Base-by-base conservation (phyloP, 2,329 filamentous ascomycete genomes). In the Colletotrichum musicola region DNA sequence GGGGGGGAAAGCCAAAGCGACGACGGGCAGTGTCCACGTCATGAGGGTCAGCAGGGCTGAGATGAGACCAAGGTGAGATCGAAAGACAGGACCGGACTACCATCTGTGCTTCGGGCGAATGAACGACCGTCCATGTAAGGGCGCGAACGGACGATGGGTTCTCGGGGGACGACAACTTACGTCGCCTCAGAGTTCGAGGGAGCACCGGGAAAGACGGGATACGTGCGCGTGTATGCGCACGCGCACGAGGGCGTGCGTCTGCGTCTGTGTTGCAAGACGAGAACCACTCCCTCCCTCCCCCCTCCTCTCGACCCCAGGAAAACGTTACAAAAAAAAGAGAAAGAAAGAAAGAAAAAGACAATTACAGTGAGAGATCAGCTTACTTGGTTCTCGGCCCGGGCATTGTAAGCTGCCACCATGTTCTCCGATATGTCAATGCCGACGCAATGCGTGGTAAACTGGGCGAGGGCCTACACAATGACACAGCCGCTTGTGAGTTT, bases 341-440 rank as follows among this genome's bases (percentile, higher is more conserved):
- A 35, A 47, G n/a, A 47, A 14, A 35, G 30, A 7, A 10, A 35
- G 30, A 14, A 3, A 30, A 44, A 13, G 25, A 16, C 9, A 20
- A 10, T 16, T 6, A 4, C 16, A 13, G 73, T 10, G 30, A 10
- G 30, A 35, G 30, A 35, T 35, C 40, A 42, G 40, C 78, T 66
- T 71, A 86, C 85, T 78, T 89, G 84, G 69, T 86, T 85, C 42
- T 79, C 76, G 20, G 88, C 89, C 27, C 86, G 83, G 12, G 81
- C 78, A 75, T 94, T 94, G 81, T 91, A 95, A 6, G 84, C 82
- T 0, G 82, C 80, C 5, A 93, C 86, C 92, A 94, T 94, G 69
- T 88, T 88, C 70, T 89, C 85, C 0, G 91, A 91, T 64, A 94
- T 80, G 75, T 95, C 92, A 51, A 95, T 84, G 49, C 91, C 92